A percentile compares a stretch with the other conserved stretches of the same genome.
Evolutionary conservation across 768 basidiomycete species (phyloP).

Genomic region (Hypholoma sublateritium): DNA sequence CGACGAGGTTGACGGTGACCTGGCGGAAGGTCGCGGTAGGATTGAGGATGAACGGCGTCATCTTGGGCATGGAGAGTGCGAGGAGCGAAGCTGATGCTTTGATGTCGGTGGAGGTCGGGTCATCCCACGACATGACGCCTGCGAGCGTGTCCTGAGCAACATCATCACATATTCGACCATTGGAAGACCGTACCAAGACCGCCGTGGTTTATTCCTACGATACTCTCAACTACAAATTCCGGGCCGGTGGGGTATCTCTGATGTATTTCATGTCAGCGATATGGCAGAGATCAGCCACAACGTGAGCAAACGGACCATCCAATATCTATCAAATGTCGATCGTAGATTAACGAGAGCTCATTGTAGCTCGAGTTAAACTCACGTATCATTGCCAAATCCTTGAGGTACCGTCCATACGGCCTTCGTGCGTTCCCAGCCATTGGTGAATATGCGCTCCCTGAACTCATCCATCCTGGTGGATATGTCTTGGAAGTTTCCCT

Average conservation of each 20-base stretch:
- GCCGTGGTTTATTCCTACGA: conserved; percentile 72
- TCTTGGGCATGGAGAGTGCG: conserved; percentile 42
- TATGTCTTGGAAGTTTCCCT: conserved; percentile 71
- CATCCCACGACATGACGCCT: conserved; percentile 53
- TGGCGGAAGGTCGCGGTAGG: conserved; percentile 40
- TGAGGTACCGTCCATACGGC: conserved; percentile 82
- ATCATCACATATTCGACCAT: neutral
- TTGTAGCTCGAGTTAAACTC: conserved; percentile 16
- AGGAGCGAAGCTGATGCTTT: conserved; percentile 50
- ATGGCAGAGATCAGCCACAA: too few species aligned
- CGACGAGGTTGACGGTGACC: conserved; percentile 39
- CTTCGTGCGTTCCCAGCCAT: conserved; percentile 69
- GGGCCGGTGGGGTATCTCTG: conserved; percentile 61
- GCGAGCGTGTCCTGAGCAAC: neutral
- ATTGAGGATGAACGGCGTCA: conserved; percentile 47
- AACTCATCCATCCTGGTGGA: conserved; percentile 68
- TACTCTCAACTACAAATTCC: conserved; percentile 66
- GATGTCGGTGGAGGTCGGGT: conserved; percentile 54
- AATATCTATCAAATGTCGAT: conserved; percentile 34
- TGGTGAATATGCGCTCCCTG: conserved; percentile 52
- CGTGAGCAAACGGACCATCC: conserved; percentile 36
- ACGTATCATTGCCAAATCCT: conserved; percentile 67
- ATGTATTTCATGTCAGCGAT: neutral
- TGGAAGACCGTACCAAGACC: conserved; percentile 42
- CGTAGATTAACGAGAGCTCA: neutral